A percentile compares a stretch with the other conserved stretches of the same genome.
phyloP scores from a whole-genome alignment of 192 early-diverging fungal genomes.

The Anaeromyces robustus region DNA sequence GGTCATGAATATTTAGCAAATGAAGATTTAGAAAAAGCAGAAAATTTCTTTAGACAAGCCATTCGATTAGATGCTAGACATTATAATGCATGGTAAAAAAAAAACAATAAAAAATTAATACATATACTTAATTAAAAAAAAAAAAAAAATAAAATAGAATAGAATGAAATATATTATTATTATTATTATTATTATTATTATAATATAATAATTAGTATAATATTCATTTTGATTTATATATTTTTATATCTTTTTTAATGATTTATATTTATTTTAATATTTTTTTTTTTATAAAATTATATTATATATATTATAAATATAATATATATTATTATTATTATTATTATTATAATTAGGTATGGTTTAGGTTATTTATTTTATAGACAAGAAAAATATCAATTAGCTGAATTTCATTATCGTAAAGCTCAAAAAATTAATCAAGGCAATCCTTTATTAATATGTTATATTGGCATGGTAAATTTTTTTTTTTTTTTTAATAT shows the following conservation, averaged over 20 bases:
- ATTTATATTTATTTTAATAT: too few species aligned
- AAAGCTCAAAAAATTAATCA: slow-evolving; percentile 57
- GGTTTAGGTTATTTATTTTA: slow-evolving; percentile 60
- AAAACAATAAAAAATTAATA: too few species aligned
- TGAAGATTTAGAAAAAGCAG: slow-evolving; percentile 61
- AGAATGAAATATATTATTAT: too few species aligned
- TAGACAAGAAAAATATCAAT: slow-evolving; percentile 51
- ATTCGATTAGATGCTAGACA: slow-evolving; percentile 55
- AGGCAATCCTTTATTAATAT: slow-evolving; percentile 52
- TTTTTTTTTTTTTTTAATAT: too few species aligned
- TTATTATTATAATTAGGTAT: slow-evolving; percentile 27
- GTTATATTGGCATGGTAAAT: slow-evolving; percentile 51
- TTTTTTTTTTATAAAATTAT: too few species aligned
- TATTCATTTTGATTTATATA: too few species aligned
- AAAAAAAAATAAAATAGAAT: too few species aligned
- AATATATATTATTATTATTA: neutral
- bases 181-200: too few species aligned
- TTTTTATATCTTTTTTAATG: too few species aligned
- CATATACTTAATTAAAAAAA: too few species aligned
- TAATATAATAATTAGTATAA: too few species aligned
- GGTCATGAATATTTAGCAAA: slow-evolving; percentile 66
- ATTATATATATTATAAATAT: neutral
- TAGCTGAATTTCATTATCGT: slow-evolving; percentile 57
- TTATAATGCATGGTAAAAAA: slow-evolving; percentile 66
- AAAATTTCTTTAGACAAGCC: slow-evolving; percentile 53